phyloP scores from a whole-genome alignment of 2,329 filamentous ascomycete genomes.

The Ophiostoma ulmi region DNA sequence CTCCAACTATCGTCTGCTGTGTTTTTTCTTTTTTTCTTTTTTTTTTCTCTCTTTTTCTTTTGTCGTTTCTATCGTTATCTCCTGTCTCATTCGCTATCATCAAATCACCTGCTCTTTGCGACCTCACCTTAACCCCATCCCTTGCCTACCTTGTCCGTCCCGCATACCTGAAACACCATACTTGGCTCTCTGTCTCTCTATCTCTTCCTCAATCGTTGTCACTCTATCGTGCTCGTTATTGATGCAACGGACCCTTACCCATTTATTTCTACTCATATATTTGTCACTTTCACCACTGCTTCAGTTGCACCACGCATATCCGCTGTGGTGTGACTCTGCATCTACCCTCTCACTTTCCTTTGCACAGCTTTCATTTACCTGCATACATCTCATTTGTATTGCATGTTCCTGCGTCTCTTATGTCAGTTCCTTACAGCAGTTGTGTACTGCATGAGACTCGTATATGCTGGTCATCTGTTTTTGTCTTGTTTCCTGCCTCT shows the following conservation, averaged over 20 bases:
- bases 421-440: slow-evolving; percentile 21
- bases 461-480: not conserved
- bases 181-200: not conserved
- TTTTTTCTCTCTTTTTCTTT: not conserved
- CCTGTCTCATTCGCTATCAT: not conserved
- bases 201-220: not conserved
- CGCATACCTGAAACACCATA: slow-evolving; percentile 23
- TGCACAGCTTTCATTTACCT: not conserved
- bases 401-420: not conserved
- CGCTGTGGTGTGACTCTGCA: not conserved
- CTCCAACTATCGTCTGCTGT: no score
- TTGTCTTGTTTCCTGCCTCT: not conserved
- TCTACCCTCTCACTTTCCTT: not conserved
- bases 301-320: not conserved
- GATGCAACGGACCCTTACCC: not conserved
- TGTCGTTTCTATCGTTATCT: not conserved
- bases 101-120: not conserved
- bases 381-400: slow-evolving; percentile 8
- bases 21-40: not conserved
- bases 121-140: slow-evolving; percentile 9
- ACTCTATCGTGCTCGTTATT: not conserved
- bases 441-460: not conserved
- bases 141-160: slow-evolving; percentile 19
- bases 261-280: slow-evolving; percentile 11
- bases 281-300: not conserved